A percentile compares a stretch with the other conserved stretches of the same genome.
These are phyloP conservation scores for Porphyrellus cyaneotinctus DNA, from an alignment of 768 basidiomycete genomes.

Conservation along the genomic window DNA sequence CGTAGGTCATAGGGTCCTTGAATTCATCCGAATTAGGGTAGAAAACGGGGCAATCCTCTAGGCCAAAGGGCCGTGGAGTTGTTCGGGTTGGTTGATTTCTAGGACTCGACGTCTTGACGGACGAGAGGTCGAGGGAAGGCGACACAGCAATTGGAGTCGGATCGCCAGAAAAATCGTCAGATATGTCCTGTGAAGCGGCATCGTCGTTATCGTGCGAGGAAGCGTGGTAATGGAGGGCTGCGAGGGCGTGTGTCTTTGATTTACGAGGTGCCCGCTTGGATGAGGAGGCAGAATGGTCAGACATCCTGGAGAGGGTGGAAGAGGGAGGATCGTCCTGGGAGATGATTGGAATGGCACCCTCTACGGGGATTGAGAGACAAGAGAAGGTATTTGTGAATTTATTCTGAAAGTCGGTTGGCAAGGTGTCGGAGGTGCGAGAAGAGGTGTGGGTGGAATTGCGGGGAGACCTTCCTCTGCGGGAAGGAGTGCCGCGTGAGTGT, in stretches of 20 bases:
- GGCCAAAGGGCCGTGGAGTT: conserved; percentile 70
- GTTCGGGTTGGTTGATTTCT: conserved; percentile 37
- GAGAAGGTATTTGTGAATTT: conserved; percentile 47
- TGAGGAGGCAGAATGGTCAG: conserved; percentile 40
- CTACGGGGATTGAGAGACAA: conserved; percentile 72
- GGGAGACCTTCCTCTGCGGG: conserved; percentile 62
- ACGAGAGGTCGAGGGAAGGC: conserved; percentile 59
- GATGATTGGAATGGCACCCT: conserved; percentile 67
- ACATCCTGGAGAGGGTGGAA: conserved; percentile 30
- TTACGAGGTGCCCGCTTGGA: conserved; percentile 77
- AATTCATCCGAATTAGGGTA: conserved; percentile 91
- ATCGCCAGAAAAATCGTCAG: conserved; percentile 47
- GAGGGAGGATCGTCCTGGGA: conserved; percentile 39
- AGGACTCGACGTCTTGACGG: conserved; percentile 65
- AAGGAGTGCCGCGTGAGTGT: conserved; percentile 54
- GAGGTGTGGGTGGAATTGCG: conserved; percentile 46
- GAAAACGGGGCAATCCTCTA: conserved; percentile 86
- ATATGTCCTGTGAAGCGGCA: conserved; percentile 34
- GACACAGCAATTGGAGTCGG: conserved; percentile 59
- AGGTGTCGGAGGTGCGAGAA: conserved; percentile 40
- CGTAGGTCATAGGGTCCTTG: conserved; percentile 90
- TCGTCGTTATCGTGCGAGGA: conserved; percentile 54
- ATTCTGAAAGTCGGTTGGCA: conserved; percentile 50
- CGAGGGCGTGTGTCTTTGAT: conserved; percentile 85
- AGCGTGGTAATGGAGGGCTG: conserved; percentile 67